Conservation (phyloP, 2,329 filamentous ascomycete species). For the Trichoderma harzianum region DNA sequence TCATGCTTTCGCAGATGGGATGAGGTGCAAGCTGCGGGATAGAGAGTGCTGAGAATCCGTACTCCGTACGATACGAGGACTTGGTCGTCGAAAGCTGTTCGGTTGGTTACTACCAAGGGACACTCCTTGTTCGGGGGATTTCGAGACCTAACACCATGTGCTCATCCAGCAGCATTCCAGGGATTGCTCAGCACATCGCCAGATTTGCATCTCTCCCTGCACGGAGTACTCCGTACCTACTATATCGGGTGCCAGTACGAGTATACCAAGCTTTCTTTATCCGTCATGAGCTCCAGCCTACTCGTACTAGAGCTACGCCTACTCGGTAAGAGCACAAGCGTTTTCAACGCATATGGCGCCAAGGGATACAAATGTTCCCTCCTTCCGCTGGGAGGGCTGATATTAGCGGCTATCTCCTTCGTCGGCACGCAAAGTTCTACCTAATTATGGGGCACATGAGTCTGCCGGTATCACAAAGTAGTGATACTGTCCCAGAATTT, state of each 20-base stretch:
- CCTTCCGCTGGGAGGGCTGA: neutral
- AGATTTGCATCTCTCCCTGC: neutral
- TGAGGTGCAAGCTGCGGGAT: neutral
- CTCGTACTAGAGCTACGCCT: neutral
- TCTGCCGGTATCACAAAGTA: neutral
- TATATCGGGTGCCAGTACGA: neutral
- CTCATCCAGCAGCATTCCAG: neutral
- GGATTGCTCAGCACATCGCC: neutral
- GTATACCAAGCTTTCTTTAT: neutral
- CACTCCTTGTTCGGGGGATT: neutral
- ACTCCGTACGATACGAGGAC: neutral
- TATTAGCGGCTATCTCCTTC: neutral
- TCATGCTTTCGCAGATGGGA: neutral
- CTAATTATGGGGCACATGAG: neutral
- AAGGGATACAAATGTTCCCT: neutral
- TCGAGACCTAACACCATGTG: neutral
- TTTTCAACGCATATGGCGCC: neutral
- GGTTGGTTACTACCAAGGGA: neutral
- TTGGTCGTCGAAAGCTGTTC: neutral
- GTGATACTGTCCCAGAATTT: neutral
- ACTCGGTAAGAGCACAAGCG: neutral
- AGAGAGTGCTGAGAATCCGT: neutral
- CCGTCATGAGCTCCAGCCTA: neutral
- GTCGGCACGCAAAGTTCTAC: neutral
- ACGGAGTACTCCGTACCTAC: constrained; percentile 12